Conservation (phyloP, 75 land plant genomes). For the Gnetum montanum region DNA sequence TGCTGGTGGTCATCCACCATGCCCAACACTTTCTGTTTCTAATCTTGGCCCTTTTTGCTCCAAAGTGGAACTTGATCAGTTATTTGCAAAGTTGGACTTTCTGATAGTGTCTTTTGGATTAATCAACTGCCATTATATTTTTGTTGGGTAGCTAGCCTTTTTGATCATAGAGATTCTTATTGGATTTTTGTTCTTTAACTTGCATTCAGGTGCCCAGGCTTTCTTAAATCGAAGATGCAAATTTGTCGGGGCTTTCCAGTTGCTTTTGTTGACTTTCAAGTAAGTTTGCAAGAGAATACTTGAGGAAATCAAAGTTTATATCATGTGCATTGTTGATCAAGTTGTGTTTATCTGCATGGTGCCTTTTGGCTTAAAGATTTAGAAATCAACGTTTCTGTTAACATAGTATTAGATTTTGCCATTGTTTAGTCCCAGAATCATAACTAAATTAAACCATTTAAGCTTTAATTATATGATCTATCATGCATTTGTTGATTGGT, state of each 20-base stretch:
- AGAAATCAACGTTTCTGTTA: not conserved
- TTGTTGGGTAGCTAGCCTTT: not conserved
- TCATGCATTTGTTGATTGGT: no score
- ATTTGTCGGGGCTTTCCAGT: conserved; percentile 70
- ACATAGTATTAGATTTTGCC: not conserved
- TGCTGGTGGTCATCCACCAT: conserved; percentile 52
- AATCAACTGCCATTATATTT: not conserved
- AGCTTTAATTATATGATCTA: no score
- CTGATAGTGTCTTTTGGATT: no score
- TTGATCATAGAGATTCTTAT: not conserved
- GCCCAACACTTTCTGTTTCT: conserved; percentile 79
- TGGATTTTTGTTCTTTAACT: not conserved
- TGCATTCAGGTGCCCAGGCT: conserved; percentile 58
- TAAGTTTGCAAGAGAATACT: conserved; percentile 2
- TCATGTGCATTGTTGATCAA: not conserved
- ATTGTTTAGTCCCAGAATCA: no score
- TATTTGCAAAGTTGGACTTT: conserved; percentile 51
- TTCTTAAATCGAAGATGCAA: conserved; percentile 71
- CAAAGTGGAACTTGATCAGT: conserved; percentile 60
- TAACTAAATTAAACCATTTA: no score
- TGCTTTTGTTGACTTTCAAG: conserved; percentile 93
- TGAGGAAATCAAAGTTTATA: not conserved
- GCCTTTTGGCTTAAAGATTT: not conserved
- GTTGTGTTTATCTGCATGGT: not conserved
- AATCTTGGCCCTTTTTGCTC: conserved; percentile 73